Percentiles rank a stretch among this genome's conserved stretches.
Evolutionary conservation across 441 rosid species (phyloP).

Genomic region (Pelargonium citronellum): DNA sequence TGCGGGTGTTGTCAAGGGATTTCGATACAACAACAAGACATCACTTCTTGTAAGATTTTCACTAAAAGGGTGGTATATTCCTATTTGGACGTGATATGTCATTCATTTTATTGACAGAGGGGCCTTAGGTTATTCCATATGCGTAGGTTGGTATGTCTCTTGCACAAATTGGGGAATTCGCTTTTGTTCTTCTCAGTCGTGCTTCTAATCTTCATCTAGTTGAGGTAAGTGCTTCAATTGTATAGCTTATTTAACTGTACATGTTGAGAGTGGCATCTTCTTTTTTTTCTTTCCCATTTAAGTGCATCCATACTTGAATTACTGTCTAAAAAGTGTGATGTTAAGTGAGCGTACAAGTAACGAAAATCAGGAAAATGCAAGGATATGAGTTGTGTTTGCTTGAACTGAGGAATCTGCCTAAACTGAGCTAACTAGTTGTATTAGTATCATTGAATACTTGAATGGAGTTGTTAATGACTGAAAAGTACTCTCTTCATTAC

Average conservation of each 20-base stretch:
- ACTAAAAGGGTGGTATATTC: neutral
- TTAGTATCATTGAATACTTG: too few species aligned
- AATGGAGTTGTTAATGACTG: too few species aligned
- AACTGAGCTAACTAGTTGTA: too few species aligned
- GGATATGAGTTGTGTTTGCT: too few species aligned
- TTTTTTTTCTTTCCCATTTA: too few species aligned
- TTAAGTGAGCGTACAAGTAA: too few species aligned
- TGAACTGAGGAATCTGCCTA: too few species aligned
- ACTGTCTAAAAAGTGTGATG: too few species aligned
- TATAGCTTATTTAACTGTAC: neutral
- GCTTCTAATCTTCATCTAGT: slow-evolving; percentile 92
- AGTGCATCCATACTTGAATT: too few species aligned
- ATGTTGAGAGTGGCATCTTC: neutral
- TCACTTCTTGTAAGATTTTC: slow-evolving; percentile 73
- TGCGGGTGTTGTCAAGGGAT: slow-evolving; percentile 75
- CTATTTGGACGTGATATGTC: neutral
- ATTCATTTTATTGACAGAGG: slow-evolving; percentile 1
- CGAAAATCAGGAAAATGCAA: too few species aligned
- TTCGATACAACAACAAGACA: slow-evolving; percentile 84
- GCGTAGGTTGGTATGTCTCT: slow-evolving; percentile 89
- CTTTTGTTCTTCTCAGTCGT: slow-evolving; percentile 91
- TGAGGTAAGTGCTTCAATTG: slow-evolving; percentile 50
- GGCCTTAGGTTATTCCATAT: slow-evolving; percentile 24
- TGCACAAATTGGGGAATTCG: slow-evolving; percentile 94
- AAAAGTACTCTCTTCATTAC: too few species aligned